phyloP scores from a whole-genome alignment of 2,329 filamentous ascomycete genomes.

The Nemania abortiva region DNA sequence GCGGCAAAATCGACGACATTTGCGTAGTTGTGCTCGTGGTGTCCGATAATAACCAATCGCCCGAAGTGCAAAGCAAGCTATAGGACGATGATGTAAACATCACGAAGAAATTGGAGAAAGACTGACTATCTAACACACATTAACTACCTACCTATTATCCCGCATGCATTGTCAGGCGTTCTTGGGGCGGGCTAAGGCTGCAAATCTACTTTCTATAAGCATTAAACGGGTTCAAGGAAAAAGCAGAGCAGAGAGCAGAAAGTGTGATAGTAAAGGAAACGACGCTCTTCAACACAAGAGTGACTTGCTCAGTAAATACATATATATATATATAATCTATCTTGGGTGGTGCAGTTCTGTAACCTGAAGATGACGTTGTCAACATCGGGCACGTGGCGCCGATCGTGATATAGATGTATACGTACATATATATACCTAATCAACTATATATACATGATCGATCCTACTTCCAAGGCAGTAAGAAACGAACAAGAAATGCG shows the following conservation, averaged over 20 bases:
- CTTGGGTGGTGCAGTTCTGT: neutral
- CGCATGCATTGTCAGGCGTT: conserved; percentile 46
- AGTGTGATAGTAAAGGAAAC: neutral
- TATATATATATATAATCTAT: conserved; percentile 18
- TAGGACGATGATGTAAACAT: conserved; percentile 24
- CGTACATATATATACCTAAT: conserved; percentile 15
- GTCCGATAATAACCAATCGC: conserved; percentile 66
- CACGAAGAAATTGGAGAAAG: neutral
- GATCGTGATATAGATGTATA: conserved; percentile 17
- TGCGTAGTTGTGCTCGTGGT: conserved; percentile 85
- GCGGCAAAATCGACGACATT: conserved; percentile 96
- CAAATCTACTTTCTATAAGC: conserved; percentile 19
- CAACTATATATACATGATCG: conserved; percentile 2
- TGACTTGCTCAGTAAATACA: neutral
- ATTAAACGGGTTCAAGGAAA: conserved; percentile 16
- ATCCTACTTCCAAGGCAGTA: neutral
- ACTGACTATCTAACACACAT: conserved; percentile 7
- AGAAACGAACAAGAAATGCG: neutral
- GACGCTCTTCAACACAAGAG: neutral
- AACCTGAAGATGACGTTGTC: neutral
- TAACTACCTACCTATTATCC: conserved; percentile 23
- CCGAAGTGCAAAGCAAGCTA: conserved; percentile 46
- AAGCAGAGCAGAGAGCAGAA: conserved; percentile 3
- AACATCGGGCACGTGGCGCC: conserved; percentile 6
- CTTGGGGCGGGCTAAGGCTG: conserved; percentile 24